phyloP scores from a whole-genome alignment of 148 eudicot species.

The Cornus kousa region DNA sequence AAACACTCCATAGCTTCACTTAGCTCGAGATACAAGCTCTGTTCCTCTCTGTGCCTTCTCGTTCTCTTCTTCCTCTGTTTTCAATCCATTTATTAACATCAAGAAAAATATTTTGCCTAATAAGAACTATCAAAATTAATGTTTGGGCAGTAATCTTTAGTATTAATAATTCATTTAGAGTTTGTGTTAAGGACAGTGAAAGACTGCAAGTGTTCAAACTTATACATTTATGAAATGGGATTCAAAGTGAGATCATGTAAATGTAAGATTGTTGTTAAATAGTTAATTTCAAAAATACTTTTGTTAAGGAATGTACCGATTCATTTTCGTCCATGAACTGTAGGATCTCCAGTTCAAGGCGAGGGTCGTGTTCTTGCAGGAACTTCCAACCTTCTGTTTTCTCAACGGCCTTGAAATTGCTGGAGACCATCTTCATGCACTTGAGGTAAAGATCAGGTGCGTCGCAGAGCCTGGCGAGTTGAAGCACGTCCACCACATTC shows the following conservation, averaged over 20 bases:
- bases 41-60: slow-evolving; percentile 59
- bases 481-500: slow-evolving; percentile 78
- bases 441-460: slow-evolving; percentile 81
- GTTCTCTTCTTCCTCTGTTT: slow-evolving; percentile 76
- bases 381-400: slow-evolving; percentile 87
- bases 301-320: slow-evolving; percentile 39
- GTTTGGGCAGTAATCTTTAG: too few species aligned
- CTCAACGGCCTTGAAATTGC: slow-evolving; percentile 55
- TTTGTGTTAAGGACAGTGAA: too few species aligned
- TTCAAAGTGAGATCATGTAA: too few species aligned
- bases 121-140: too few species aligned
- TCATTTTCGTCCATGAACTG: slow-evolving; percentile 88
- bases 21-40: slow-evolving; percentile 58
- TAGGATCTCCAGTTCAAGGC: slow-evolving; percentile 81
- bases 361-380: slow-evolving; percentile 71
- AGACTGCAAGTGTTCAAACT: too few species aligned
- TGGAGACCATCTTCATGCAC: slow-evolving; percentile 56
- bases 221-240: too few species aligned
- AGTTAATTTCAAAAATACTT: too few species aligned
- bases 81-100: not conserved
- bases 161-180: too few species aligned
- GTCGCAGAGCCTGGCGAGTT: slow-evolving; percentile 75
- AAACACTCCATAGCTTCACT: slow-evolving; percentile 93
- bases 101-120: too few species aligned
- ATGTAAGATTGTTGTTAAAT: too few species aligned